These are phyloP conservation scores for Silybum marianum DNA, from an alignment of 129 eudicot genomes.

Conservation along the genomic window DNA sequence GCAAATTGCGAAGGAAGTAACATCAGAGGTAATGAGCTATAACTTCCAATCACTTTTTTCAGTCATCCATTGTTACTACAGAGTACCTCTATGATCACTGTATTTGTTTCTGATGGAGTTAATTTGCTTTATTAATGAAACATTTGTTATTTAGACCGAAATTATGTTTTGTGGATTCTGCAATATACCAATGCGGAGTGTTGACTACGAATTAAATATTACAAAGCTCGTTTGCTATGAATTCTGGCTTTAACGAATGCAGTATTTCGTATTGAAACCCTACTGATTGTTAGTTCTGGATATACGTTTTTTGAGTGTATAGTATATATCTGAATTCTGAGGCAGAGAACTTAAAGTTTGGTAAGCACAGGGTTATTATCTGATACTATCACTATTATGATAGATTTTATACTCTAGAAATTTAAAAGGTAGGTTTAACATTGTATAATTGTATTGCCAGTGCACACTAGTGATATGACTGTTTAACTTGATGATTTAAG, in stretches of 20 bases:
- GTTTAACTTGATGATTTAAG: constrained; percentile 1
- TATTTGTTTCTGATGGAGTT: constrained; percentile 11
- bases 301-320: background rate
- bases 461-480: background rate
- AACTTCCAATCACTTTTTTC: constrained; percentile 9
- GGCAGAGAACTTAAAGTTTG: background rate
- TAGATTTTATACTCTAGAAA: background rate
- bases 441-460: background rate
- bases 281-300: background rate
- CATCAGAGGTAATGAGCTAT: constrained; percentile 39
- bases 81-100: background rate
- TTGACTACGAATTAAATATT: background rate
- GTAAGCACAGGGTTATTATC: constrained; percentile 1
- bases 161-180: constrained; percentile 18
- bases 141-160: background rate
- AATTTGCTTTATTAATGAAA: constrained; percentile 1
- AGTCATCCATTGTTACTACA: background rate
- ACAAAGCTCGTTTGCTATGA: background rate
- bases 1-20: constrained; percentile 22
- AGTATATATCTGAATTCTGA: constrained; percentile 12
- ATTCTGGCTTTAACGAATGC: background rate
- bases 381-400: background rate
- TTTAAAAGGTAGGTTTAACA: background rate
- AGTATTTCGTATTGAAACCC: background rate
- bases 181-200: constrained; percentile 3